Evolutionary conservation across 2,329 filamentous ascomycete genomes (phyloP).

Genomic region (Emergomyces pasteurianus): DNA sequence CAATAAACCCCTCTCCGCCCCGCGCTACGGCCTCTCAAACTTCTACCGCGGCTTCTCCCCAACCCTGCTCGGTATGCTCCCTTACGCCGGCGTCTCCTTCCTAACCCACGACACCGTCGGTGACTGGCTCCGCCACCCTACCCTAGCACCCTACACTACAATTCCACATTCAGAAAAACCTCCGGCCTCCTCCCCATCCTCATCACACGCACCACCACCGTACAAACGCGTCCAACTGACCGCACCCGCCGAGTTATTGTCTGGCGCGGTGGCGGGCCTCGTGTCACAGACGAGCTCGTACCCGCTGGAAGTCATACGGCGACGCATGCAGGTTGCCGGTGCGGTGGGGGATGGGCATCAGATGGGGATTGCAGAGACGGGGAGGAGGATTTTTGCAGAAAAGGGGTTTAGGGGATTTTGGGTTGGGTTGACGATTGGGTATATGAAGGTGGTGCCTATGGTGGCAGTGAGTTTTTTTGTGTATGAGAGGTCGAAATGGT

Average conservation of each 20-base stretch:
- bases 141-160: constrained; percentile 61
- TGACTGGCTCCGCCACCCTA: constrained; percentile 63
- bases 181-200: constrained; percentile 18
- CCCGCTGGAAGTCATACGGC: constrained; percentile 80
- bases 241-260: constrained; percentile 74
- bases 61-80: constrained; percentile 87
- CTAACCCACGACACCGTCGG: constrained; percentile 85
- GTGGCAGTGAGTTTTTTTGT: constrained; percentile 59
- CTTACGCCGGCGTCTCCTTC: constrained; percentile 92
- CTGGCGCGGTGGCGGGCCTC: constrained; percentile 76
- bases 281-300: constrained; percentile 89
- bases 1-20: constrained; percentile 39
- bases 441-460: constrained; percentile 89
- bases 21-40: constrained; percentile 62
- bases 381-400: constrained; percentile 60
- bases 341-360: constrained; percentile 82
- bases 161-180: constrained; percentile 45
- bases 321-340: constrained; percentile 92
- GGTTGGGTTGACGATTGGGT: constrained; percentile 86
- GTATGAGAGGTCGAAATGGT: constrained; percentile 53
- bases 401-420: constrained; percentile 74
- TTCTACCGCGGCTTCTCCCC: constrained; percentile 93
- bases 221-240: constrained; percentile 55
- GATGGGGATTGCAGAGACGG: constrained; percentile 67
- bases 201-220: constrained; percentile 31